phyloP scores from a whole-genome alignment of 495 filamentous ascomycete genomes.

The Aspergillus steynii region DNA sequence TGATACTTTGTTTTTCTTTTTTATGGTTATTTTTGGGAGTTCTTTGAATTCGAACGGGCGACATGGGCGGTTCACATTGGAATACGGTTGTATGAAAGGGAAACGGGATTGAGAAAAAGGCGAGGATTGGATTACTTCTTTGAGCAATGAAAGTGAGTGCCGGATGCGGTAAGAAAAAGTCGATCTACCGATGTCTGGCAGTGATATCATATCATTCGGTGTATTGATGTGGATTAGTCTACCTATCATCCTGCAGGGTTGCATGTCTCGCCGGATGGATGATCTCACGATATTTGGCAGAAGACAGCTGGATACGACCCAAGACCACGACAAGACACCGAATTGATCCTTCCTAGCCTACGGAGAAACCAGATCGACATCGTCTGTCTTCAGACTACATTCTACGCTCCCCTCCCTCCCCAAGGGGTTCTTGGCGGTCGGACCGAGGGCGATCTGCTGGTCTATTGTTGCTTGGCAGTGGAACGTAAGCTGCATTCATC shows the following conservation, averaged over 20 bases:
- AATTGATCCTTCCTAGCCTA: not conserved
- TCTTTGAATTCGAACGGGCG: not conserved
- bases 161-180: not conserved
- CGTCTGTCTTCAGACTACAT: not conserved
- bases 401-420: not conserved
- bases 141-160: not conserved
- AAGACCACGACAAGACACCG: not conserved
- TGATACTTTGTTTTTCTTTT: not conserved
- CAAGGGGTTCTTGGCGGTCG: not conserved
- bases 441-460: constrained; percentile 6
- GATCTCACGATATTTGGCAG: not conserved
- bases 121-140: not conserved
- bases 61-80: not conserved
- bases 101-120: no score
- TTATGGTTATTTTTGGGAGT: not conserved
- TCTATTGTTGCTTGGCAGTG: constrained; percentile 27
- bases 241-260: not conserved
- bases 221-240: not conserved
- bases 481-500: constrained; percentile 29
- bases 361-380: not conserved
- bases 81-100: not conserved
- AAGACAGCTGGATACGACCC: not conserved
- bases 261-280: not conserved
- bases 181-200: not conserved
- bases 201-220: not conserved